Base-by-base conservation (phyloP, 768 basidiomycete genomes). In the Kwoniella newhampshirensis region DNA sequence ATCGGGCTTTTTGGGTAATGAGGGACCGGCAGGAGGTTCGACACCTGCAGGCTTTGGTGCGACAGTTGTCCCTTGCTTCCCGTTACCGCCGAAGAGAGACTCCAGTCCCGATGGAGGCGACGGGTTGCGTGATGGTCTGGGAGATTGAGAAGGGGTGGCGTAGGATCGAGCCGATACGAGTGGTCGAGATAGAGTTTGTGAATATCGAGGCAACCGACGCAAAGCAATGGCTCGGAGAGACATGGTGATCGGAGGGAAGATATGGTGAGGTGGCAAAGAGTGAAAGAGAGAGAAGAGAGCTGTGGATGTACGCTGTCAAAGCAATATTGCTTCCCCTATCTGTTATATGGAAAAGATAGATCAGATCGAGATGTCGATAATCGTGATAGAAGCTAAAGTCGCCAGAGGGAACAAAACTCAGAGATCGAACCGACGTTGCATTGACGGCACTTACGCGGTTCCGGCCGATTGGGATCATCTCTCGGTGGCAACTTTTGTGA, bases 71-170 rank as follows among this genome's bases (percentile, higher is more conserved):
- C 64, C 60, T 28, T 58, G 40, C 26, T 48, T 44, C 54, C 55
- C 41, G 51, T 50, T 48, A 32, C 69, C 67, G 26, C 68, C 66
- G 43, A 74, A 74, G 2, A 74, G 43, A 4, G 56, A 57, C 26
- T 74, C 72, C 18, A 74, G 61, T 8, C 72, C 73, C 20, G 66
- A 48, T 32, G 70, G 70, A 30, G 66, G 58, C 8, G 71, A 64
- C 23, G 67, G 40, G 51, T 72, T 72, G 11, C 54, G 56, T 18
- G 52, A 55, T 26, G 67, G 70, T 42, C 54, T 60, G 3, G 65
- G 63, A 12, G 63, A 55, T 47, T 57, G 43, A 21, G 66, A 47
- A 1, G 65, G 60, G n/a, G 63, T 58, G 52, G 70, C 70, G 54
- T 72, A 72, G 3, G 57, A 53, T 59, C 70, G 67, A n/a, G 47